phyloP scores from a whole-genome alignment of 2,329 filamentous ascomycete species.

The Apiospora phragmitis region DNA sequence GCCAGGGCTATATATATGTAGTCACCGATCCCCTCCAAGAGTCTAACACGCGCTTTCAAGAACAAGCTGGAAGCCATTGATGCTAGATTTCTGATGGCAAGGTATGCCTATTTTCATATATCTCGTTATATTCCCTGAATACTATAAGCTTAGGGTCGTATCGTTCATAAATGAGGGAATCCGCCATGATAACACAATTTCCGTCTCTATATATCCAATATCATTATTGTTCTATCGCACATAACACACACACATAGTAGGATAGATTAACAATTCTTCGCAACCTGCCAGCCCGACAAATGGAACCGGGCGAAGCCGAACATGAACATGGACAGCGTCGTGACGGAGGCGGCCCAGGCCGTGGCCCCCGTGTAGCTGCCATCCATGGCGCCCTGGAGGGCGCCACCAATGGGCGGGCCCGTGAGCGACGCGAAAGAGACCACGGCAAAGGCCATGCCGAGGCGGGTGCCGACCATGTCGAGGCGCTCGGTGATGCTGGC shows the following conservation, averaged over 20 bases:
- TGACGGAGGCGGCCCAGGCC: slow-evolving; percentile 32
- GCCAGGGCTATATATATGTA: not conserved
- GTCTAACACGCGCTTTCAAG: not conserved
- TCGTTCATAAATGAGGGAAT: not conserved
- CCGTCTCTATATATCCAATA: not conserved
- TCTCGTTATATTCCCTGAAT: not conserved
- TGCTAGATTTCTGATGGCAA: not conserved
- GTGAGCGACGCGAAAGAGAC: slow-evolving; percentile 39
- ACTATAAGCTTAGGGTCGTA: not conserved
- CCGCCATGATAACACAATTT: not conserved
- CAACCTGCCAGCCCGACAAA: slow-evolving; percentile 1
- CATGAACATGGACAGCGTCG: not conserved
- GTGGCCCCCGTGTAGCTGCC: slow-evolving; percentile 31
- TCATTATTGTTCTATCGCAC: not conserved
- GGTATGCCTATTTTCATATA: not conserved
- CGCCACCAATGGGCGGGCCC: slow-evolving; percentile 41
- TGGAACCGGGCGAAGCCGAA: slow-evolving; percentile 1
- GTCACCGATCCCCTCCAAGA: not conserved
- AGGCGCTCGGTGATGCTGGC: slow-evolving; percentile 40
- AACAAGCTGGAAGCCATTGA: not conserved
- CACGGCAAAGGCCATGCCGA: slow-evolving; percentile 43
- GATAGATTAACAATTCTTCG: not conserved
- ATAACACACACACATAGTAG: not conserved
- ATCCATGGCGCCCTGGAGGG: slow-evolving; percentile 28
- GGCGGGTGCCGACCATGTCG: slow-evolving; percentile 39